Evolutionary conservation across 805 yeast species (phyloP), one percentile per base, ranked within the genome.

Genomic region (Kluyveromyces starmeri): DNA sequence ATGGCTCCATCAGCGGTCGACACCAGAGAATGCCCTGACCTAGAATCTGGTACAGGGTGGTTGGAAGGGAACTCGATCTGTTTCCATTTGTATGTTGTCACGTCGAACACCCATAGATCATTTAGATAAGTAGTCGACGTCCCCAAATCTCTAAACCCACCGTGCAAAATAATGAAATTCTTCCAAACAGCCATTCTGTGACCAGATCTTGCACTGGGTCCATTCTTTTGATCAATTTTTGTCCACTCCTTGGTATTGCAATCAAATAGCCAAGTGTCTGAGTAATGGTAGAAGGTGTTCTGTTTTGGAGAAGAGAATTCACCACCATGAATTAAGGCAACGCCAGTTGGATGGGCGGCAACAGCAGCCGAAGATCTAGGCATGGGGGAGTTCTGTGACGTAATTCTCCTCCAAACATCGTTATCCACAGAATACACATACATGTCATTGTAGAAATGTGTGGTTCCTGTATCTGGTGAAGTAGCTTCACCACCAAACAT

Each of bases 301-400:
- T 89, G 98, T 49, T 89, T 89, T 3, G 97, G 97, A 11, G 95
- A 83, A 2, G 96, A 83, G 48, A 92, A 89, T 59, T 89, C 98
- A 49, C 98, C 98, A 32, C 97, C 98, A 61, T 85, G 92, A 66
- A 89, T 60, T 40, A 89, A 56, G 18, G 84, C 71, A 2, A 88
- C 64, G 8, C 97, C 97, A 2, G 86, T 75, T 1, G 96, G 95
- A 58, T 89, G 97, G 1, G 83, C 79, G 42, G 88, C 78, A 84
- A 88, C 83, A 1, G 95, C 83, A 46, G 94, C 96, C 0, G 96
- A 85, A 0, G 95, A 83, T 42, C 98, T 65, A 1, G 96, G 95
- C 53, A 88, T 71, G 11, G 98, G 98, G 0, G 94, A 59, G 52
- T 89, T 89, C 47, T 82, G 83, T 2, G 95, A 84, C 2, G 78